Conservation (phyloP, 1,284 basidiomycete genomes). For the Boletus sp. region DNA sequence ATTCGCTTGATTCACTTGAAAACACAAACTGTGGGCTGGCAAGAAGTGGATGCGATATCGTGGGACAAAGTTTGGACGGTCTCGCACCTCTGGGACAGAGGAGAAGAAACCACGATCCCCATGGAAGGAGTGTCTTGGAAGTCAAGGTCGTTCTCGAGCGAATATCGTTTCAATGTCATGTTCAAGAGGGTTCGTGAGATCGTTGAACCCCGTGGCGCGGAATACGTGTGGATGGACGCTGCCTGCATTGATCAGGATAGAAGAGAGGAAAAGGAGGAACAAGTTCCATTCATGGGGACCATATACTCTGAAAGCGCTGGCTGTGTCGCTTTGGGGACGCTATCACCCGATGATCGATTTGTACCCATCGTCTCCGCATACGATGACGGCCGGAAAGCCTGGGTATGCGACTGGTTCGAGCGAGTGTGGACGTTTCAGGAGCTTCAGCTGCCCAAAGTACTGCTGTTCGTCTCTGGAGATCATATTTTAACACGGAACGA, state of each 20-base stretch:
- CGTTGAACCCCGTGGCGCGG: neutral
- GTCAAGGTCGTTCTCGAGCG: constrained; percentile 1
- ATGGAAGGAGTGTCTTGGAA: neutral
- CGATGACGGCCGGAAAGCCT: neutral
- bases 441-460: neutral
- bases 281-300: constrained; percentile 2
- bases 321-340: constrained; percentile 3
- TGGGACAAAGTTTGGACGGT: constrained; percentile 6
- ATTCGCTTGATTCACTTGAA: constrained; percentile 1
- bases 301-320: constrained; percentile 5
- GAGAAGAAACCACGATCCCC: neutral
- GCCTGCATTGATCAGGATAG: constrained; percentile 2
- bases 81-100: constrained; percentile 5
- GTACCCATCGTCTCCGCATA: neutral
- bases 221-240: constrained; percentile 6
- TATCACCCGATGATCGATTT: neutral
- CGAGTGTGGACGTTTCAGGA: constrained; percentile 9
- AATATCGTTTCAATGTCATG: neutral
- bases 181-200: neutral
- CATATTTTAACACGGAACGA: neutral
- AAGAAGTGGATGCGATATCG: neutral
- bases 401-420: constrained; percentile 8
- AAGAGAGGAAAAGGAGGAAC: neutral
- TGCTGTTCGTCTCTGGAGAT: constrained; percentile 5
- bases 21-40: neutral